Evolutionary conservation across 2,329 filamentous ascomycete genomes (phyloP).

Genomic region (Pseudofabraea citricarpa): DNA sequence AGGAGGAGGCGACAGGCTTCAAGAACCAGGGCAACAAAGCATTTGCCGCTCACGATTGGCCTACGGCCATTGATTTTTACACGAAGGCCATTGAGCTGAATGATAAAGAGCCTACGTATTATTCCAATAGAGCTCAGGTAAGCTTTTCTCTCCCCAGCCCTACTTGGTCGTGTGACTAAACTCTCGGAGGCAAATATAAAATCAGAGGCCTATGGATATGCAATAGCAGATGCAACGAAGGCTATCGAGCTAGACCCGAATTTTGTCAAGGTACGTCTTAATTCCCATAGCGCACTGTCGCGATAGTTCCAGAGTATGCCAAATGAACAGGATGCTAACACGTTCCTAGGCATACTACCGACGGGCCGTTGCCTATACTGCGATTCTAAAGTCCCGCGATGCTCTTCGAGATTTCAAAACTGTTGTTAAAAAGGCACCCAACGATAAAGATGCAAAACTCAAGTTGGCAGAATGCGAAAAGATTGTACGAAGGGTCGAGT

Average conservation of each 20-base stretch:
- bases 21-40: constrained; percentile 96
- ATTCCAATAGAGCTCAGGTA: constrained; percentile 92
- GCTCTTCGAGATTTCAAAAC: constrained; percentile 89
- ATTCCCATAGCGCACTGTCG: no score
- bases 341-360: constrained; percentile 78
- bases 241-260: constrained; percentile 84
- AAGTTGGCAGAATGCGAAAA: constrained; percentile 93
- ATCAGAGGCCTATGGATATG: constrained; percentile 90
- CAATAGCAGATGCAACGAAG: constrained; percentile 83
- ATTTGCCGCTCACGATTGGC: constrained; percentile 85
- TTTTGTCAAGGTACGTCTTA: constrained; percentile 78
- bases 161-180: constrained; percentile 43
- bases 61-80: constrained; percentile 75
- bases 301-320: no score
- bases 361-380: constrained; percentile 84
- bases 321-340: background rate
- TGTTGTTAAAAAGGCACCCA: constrained; percentile 80
- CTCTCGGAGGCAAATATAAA: constrained; percentile 80
- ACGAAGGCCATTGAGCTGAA: constrained; percentile 82
- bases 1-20: constrained; percentile 71
- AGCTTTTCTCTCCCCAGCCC: constrained; percentile 27
- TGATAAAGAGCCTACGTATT: constrained; percentile 82
- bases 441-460: constrained; percentile 84
- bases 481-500: constrained; percentile 85
- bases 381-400: constrained; percentile 83